Conservation (phyloP, 768 basidiomycete genomes). For the Leucosporidium scottii region DNA sequence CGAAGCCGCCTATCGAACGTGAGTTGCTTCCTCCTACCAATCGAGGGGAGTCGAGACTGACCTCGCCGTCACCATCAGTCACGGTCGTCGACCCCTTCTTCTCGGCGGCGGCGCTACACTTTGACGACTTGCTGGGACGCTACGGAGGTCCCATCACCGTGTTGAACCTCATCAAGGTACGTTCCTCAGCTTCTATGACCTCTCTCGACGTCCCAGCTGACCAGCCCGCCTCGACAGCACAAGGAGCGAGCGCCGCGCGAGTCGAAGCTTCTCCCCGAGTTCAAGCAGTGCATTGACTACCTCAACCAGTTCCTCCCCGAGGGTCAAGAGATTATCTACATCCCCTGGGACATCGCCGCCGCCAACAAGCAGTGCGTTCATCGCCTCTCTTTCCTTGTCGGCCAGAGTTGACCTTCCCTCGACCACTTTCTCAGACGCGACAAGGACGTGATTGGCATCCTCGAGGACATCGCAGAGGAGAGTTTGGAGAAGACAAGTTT, state of each 20-base stretch:
- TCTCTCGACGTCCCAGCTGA: background rate
- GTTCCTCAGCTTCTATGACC: constrained; percentile 33
- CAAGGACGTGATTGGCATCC: constrained; percentile 87
- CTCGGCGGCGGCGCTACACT: constrained; percentile 84
- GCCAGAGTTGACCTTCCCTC: background rate
- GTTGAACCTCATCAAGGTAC: constrained; percentile 86
- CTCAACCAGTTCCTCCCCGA: constrained; percentile 90
- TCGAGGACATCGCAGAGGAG: constrained; percentile 92
- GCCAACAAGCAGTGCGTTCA: constrained; percentile 79
- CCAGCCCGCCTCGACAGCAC: constrained; percentile 24
- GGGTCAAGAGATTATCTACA: constrained; percentile 78
- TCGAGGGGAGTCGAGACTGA: background rate
- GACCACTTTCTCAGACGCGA: background rate
- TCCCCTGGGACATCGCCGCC: constrained; percentile 92
- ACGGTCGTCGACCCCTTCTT: constrained; percentile 92
- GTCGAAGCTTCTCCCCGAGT: constrained; percentile 80
- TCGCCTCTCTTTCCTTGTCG: constrained; percentile 15
- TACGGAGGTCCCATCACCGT: constrained; percentile 87
- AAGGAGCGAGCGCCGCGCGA: constrained; percentile 60
- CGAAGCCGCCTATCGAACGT: constrained; percentile 95
- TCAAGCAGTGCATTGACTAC: constrained; percentile 82
- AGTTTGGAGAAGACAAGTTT: constrained; percentile 83
- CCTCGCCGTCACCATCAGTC: constrained; percentile 50
- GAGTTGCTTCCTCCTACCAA: constrained; percentile 36
- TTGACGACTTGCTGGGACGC: constrained; percentile 77